A percentile compares a stretch with the other conserved stretches of the same genome.
These are phyloP conservation scores for Fusarium heterosporum DNA, from an alignment of 2,329 filamentous ascomycete genomes.

Conservation along the genomic window DNA sequence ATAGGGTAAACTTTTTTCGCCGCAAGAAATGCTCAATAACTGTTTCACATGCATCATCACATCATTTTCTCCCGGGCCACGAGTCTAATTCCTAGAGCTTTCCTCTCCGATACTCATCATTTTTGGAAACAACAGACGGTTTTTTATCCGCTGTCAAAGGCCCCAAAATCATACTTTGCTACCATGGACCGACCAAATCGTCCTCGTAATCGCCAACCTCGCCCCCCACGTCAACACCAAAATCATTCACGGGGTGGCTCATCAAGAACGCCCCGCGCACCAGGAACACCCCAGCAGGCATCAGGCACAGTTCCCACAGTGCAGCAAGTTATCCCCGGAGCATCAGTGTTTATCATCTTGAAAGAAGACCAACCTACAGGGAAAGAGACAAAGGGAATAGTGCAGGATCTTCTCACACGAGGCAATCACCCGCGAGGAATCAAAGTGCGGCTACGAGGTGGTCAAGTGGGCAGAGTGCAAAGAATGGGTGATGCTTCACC, in stretches of 20 bases:
- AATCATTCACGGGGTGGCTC: constrained; percentile 35
- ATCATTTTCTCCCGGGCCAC: not conserved
- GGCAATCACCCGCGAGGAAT: constrained; percentile 83
- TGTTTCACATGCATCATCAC: constrained; percentile 21
- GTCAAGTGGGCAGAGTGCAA: constrained; percentile 80
- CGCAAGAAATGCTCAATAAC: not conserved
- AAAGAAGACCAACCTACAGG: constrained; percentile 83
- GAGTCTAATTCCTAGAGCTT: not conserved
- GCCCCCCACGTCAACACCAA: constrained; percentile 42
- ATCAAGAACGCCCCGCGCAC: constrained; percentile 32
- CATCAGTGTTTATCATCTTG: constrained; percentile 76
- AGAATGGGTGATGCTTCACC: constrained; percentile 57
- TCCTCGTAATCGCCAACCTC: constrained; percentile 51
- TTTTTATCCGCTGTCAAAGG: not conserved
- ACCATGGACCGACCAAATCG: constrained; percentile 51
- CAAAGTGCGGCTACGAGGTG: constrained; percentile 79
- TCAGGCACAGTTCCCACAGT: constrained; percentile 59
- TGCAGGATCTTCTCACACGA: constrained; percentile 75
- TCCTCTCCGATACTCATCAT: no score
- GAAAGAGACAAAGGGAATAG: constrained; percentile 73
- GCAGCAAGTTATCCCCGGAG: constrained; percentile 69
- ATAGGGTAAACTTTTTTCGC: constrained; percentile 22
- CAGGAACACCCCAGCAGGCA: constrained; percentile 52
- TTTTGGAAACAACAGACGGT: not conserved
- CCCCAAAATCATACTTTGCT: not conserved